Evolutionary conservation across 306 rosid genomes (phyloP), one percentile per base, ranked within the genome.

Genomic region (peach (Prunus persica)): DNA sequence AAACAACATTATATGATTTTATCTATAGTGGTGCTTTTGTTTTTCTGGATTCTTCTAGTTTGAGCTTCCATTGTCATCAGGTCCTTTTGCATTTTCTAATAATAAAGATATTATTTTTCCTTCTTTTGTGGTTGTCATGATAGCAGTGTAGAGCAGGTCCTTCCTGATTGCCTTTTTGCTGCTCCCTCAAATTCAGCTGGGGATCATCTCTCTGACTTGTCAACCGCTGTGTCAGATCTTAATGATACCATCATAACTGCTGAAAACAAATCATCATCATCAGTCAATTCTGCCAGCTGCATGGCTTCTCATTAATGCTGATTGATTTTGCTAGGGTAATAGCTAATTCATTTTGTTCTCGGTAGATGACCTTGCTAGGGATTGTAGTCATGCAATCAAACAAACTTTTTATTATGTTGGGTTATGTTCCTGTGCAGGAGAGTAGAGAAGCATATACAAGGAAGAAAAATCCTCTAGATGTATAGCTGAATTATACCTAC

Each of bases 401-500:
- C 57, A 71, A 16, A 68, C n/a, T 46, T 62, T 47, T 73, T 60
- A 51, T 54, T 62, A 66, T 50, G 60, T 50, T 70, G 27, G 71
- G 13, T 16, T 67, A 67, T 55, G 38, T 78, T 79, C 73, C 32
- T 72, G 9, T 78, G 78, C 89, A 90, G 93, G 89, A 90, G 82
- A 73, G 82, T 92, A 90, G 93, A 92, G 93, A 85, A 89, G 91
- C 91, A 78, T 84, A 87, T 85, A 87, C 80, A 83, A 84, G 89
- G 85, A 83, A 81, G 84, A 77, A 72, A 77, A 84, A 65, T 80
- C 85, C 78, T 81, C 90, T 83, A 86, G 97, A 89, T 92, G 97
- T 91, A 89, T 89, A 94, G 97, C 89, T 75, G 87, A 87, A 84
- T 81, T 78, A 86, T 88, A 90, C 90, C 91, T 82, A 92, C 91